phyloP scores from a whole-genome alignment of 2,329 filamentous ascomycete species.

The Ophiostoma ulmi region DNA sequence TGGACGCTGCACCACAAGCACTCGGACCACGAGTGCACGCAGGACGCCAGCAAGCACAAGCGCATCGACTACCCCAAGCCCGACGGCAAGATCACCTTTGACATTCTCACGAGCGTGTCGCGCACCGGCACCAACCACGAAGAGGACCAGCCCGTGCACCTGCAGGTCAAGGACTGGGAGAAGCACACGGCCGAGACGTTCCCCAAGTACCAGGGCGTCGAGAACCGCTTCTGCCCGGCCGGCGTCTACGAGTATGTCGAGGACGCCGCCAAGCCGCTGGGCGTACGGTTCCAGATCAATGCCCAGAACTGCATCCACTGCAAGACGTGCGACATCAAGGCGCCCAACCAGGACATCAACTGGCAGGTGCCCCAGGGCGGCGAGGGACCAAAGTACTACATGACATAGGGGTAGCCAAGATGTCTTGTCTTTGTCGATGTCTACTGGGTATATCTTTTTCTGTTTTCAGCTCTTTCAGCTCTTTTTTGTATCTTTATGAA shows the following conservation, averaged over 20 bases:
- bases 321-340: slow-evolving; percentile 99
- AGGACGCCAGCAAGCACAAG: slow-evolving; percentile 67
- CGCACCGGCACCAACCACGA: slow-evolving; percentile 97
- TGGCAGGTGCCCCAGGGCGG: slow-evolving; percentile 94
- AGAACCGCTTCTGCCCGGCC: slow-evolving; percentile 95
- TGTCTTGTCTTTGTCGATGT: background rate
- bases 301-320: slow-evolving; percentile 98
- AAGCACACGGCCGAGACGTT: slow-evolving; percentile 77
- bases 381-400: slow-evolving; percentile 67
- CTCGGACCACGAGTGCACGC: slow-evolving; percentile 73
- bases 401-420: slow-evolving; percentile 43
- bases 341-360: slow-evolving; percentile 93
- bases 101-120: slow-evolving; percentile 91
- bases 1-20: slow-evolving; percentile 88
- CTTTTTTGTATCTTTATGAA: background rate
- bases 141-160: slow-evolving; percentile 93
- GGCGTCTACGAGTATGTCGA: slow-evolving; percentile 98
- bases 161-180: slow-evolving; percentile 95
- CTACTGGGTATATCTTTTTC: background rate
- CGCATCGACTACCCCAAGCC: slow-evolving; percentile 98
- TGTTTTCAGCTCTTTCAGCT: background rate
- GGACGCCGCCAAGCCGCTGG: slow-evolving; percentile 77
- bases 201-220: slow-evolving; percentile 83
- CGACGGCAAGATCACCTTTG: slow-evolving; percentile 89
- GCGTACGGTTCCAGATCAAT: slow-evolving; percentile 96